Evolutionary conservation across 345 rosid species (phyloP), one percentile per base, ranked within the genome.

Genomic region (Zanthoxylum bungeanum): DNA sequence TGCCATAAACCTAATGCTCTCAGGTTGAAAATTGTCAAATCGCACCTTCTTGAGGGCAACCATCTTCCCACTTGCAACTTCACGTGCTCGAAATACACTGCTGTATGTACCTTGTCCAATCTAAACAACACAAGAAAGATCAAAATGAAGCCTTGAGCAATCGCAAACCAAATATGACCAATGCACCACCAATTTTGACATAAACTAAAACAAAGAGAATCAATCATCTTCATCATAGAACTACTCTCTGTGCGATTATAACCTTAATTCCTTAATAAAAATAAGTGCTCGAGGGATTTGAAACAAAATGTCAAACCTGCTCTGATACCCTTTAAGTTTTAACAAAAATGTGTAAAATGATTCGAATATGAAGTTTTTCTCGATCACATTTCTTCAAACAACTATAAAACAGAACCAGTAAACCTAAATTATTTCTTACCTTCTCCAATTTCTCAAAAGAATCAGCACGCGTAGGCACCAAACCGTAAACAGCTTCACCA

Each of bases 41-140:
- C 83, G 87, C 27, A 88, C 96, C 78, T 91, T 91, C 85, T 91
- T 91, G 76, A 91, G 71, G 14, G 97, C 97, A 74, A 88, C 84
- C 85, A 87, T 80, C 77, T 72, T 85, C 31, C 97, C 92, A 0
- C 85, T 88, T 71, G 74, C 88, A 30, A 91, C 88, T 80, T 91
- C 92, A 0, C 90, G 73, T 65, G 93, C 97, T 69, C 86, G 83
- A 71, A 87, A 91, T 55, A 91, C 97, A 10, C 87, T 91, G 80
- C 97, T 91, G 74, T 91, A 91, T 56, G 97, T 91, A 12, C 97
- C 97, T 84, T 91, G 97, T 80, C 97, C 97, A 76, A 91, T 85
- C 97, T 91, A 77, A 27, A 62, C n/a, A 4, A 34, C 64, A 82
- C 19, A 37, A 62, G 31, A 74, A 42, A 34, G 8, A 36, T 64